phyloP scores from a whole-genome alignment of 2,329 filamentous ascomycete genomes.

The Daldinia sp. region DNA sequence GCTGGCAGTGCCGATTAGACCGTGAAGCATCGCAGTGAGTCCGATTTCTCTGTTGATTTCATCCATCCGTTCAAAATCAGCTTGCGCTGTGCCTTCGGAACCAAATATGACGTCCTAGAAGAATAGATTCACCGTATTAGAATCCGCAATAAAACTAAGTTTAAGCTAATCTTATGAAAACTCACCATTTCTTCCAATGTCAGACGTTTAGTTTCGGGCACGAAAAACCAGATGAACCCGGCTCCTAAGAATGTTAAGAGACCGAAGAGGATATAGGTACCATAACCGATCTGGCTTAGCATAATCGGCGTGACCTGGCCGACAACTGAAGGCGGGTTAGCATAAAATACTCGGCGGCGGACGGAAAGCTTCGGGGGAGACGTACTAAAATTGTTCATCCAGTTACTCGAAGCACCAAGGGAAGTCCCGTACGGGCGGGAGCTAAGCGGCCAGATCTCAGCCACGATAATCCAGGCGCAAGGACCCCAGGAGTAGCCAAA shows the following conservation, averaged over 20 bases:
- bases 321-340: conserved; percentile 64
- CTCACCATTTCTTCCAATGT: conserved; percentile 73
- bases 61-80: conserved; percentile 77
- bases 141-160: background rate
- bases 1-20: conserved; percentile 40
- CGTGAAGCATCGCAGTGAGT: conserved; percentile 59
- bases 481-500: conserved; percentile 84
- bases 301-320: conserved; percentile 78
- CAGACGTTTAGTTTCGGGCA: conserved; percentile 73
- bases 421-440: conserved; percentile 78
- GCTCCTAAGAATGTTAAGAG: conserved; percentile 72
- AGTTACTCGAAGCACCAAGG: conserved; percentile 74
- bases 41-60: conserved; percentile 79
- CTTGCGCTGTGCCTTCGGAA: conserved; percentile 72
- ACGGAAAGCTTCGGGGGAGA: background rate
- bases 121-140: background rate
- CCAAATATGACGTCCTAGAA: conserved; percentile 74
- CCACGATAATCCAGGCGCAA: conserved; percentile 79
- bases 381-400: conserved; percentile 66
- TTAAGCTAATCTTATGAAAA: background rate
- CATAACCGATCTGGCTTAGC: conserved; percentile 73
- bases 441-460: conserved; percentile 80
- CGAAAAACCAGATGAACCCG: conserved; percentile 71
- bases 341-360: background rate
- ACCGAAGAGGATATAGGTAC: conserved; percentile 79